A percentile compares a stretch with the other conserved stretches of the same genome.
Evolutionary conservation across 352 stramenopile species (phyloP).

Genomic region (Blastocystis sp.): DNA sequence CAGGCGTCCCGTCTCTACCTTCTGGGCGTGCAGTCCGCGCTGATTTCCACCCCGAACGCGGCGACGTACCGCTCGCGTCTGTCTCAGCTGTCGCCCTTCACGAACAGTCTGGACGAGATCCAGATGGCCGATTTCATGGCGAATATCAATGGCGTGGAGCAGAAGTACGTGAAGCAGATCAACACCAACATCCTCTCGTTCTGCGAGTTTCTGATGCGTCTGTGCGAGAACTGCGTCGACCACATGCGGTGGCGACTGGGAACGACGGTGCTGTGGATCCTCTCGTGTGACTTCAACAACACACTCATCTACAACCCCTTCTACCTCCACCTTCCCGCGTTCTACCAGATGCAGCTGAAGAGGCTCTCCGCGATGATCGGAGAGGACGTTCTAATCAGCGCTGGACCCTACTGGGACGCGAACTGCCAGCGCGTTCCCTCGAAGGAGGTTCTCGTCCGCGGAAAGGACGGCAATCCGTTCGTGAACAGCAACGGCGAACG

Average conservation of each 20-base stretch:
- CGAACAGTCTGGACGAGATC: conserved; percentile 39
- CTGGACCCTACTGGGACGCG: conserved; percentile 47
- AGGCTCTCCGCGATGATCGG: not conserved
- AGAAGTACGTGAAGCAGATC: conserved; percentile 23
- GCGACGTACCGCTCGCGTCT: conserved; percentile 31
- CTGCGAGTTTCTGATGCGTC: conserved; percentile 21
- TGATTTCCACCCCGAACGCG: conserved; percentile 52
- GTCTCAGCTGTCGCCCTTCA: conserved; percentile 48
- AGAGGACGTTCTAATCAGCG: conserved; percentile 34
- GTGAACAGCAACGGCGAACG: not conserved
- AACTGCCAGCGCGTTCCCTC: conserved; percentile 26
- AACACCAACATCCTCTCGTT: conserved; percentile 45
- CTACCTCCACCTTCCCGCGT: conserved; percentile 32
- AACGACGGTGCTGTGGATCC: conserved; percentile 50
- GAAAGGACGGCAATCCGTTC: conserved; percentile 37
- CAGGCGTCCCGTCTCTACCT: conserved; percentile 55
- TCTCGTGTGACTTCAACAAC: conserved; percentile 54
- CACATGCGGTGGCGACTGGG: conserved; percentile 34
- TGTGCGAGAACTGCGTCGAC: conserved; percentile 29
- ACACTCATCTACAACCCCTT: conserved; percentile 53
- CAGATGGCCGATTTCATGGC: conserved; percentile 56
- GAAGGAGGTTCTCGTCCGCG: not conserved
- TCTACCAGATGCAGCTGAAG: conserved; percentile 41
- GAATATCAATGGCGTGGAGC: conserved; percentile 52
- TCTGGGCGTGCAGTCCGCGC: conserved; percentile 45